Conservation (phyloP, 306 rosid species). For the Begonia loranthoides region DNA sequence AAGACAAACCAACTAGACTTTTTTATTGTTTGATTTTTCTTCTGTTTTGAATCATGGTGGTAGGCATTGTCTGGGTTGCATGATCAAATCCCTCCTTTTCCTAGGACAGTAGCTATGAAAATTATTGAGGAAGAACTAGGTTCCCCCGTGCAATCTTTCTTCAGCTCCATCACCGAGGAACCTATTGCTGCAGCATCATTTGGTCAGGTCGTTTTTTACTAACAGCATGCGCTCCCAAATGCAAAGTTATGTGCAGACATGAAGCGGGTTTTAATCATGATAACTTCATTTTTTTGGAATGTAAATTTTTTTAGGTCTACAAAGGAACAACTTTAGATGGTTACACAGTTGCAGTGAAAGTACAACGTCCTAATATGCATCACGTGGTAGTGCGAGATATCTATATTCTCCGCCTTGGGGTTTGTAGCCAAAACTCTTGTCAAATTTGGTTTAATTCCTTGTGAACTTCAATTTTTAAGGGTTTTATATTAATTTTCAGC, state of each 20-base stretch:
- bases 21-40: no score
- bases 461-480: no score
- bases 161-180: constrained; percentile 45
- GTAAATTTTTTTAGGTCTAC: constrained; percentile 49
- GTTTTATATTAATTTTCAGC: no score
- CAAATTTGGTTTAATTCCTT: no score
- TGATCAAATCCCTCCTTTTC: constrained; percentile 90
- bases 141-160: constrained; percentile 55
- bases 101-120: constrained; percentile 68
- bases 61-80: constrained; percentile 91
- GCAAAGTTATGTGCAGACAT: constrained; percentile 7
- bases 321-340: constrained; percentile 63
- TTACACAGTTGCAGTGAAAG: constrained; percentile 67
- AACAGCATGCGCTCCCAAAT: background rate
- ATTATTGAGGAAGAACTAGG: constrained; percentile 88
- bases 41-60: constrained; percentile 17
- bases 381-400: constrained; percentile 91
- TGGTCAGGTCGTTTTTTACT: constrained; percentile 34
- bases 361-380: constrained; percentile 86
- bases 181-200: constrained; percentile 85
- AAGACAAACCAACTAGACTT: no score
- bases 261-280: background rate
- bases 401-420: constrained; percentile 97
- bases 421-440: constrained; percentile 1
- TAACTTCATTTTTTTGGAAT: background rate